Base-by-base conservation (phyloP, 2,329 filamentous ascomycete genomes). In the Cladosporium sphaerospermum region DNA sequence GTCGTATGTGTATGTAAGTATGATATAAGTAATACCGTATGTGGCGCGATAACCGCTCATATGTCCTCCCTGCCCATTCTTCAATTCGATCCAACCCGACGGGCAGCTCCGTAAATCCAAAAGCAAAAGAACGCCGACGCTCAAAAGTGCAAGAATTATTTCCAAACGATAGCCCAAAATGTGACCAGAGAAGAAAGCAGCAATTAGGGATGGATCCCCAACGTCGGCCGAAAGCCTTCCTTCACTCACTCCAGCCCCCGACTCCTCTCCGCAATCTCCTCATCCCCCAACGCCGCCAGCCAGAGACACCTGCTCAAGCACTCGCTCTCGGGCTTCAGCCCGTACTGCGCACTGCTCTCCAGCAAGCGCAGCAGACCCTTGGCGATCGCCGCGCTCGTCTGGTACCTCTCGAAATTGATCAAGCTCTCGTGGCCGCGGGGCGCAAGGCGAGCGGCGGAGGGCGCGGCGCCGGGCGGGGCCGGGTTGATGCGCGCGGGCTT, bases 341-440 rank as follows among this genome's bases (percentile, higher is more conserved):
- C 72, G 67, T 92, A 93, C 53, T 82, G 78, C 18, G 84, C 82
- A 66, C 87, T 91, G 1, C 86, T 85, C 69, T 93, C 88, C 9
- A 93, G 75, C n/a, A 93, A 74, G 18, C 88, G 78, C 39, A 92
- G 73, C 37, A 93, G 73, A 45, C 86, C 89, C 75, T 93, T 93
- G 59, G 92, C 84, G 37, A 91, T 85, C 1, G 80, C 78, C 3
- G 88, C 88, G 23, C 85, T 84, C 32, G 82, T 85, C 56, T 89
- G 85, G 61, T 86, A 89, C 54, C 86, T 80, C 72, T 92, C 88
- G 71, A 93, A 93, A 68, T 93, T 93, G 61, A 93, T 80, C 42
- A 93, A 74, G 11, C 84, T 83, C 56, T 86, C 80, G 4, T 81
- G 81, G 9, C 52, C 48, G 10, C 33, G 33, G 4, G 34, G 18